These are phyloP conservation scores for Myxozyma nipponensis DNA, from an alignment of 805 yeast genomes.

Conservation along the genomic window DNA sequence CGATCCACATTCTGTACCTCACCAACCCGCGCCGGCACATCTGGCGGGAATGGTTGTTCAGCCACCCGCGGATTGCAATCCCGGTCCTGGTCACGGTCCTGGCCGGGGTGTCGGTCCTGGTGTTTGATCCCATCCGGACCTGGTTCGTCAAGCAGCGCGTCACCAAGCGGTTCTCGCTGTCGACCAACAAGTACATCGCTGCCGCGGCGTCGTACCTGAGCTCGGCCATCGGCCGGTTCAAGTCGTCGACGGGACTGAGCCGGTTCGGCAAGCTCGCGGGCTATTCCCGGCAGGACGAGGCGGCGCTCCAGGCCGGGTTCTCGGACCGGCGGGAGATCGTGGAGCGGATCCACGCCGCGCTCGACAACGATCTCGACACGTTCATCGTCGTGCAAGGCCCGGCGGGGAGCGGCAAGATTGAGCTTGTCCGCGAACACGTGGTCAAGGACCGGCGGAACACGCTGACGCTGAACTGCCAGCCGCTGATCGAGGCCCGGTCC, in stretches of 20 bases:
- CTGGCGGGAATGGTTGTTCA: constrained; percentile 54
- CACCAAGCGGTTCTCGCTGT: constrained; percentile 38
- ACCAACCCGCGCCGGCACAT: constrained; percentile 52
- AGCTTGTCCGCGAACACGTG: constrained; percentile 65
- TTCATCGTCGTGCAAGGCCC: constrained; percentile 91
- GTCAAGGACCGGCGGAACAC: constrained; percentile 48
- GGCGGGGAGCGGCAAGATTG: constrained; percentile 89
- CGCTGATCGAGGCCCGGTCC: constrained; percentile 64
- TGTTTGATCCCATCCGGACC: constrained; percentile 91
- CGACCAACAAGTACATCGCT: constrained; percentile 29
- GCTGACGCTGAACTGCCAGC: constrained; percentile 71
- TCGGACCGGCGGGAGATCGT: constrained; percentile 65
- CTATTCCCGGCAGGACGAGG: background rate
- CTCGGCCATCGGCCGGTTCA: constrained; percentile 5
- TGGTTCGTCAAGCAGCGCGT: constrained; percentile 73
- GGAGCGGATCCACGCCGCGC: constrained; percentile 68
- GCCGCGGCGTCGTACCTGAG: constrained; percentile 32
- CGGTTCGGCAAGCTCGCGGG: constrained; percentile 1
- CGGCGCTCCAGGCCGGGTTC: constrained; percentile 43
- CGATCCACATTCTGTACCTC: constrained; percentile 70
- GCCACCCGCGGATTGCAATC: constrained; percentile 77
- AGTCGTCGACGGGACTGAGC: constrained; percentile 10
- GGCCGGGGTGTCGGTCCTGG: constrained; percentile 75
- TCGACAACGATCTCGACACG: constrained; percentile 84
- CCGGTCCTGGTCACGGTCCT: constrained; percentile 75